Evolutionary conservation across 176 grass and related monocot species (phyloP).

Genomic region (Triticum monococcum): DNA sequence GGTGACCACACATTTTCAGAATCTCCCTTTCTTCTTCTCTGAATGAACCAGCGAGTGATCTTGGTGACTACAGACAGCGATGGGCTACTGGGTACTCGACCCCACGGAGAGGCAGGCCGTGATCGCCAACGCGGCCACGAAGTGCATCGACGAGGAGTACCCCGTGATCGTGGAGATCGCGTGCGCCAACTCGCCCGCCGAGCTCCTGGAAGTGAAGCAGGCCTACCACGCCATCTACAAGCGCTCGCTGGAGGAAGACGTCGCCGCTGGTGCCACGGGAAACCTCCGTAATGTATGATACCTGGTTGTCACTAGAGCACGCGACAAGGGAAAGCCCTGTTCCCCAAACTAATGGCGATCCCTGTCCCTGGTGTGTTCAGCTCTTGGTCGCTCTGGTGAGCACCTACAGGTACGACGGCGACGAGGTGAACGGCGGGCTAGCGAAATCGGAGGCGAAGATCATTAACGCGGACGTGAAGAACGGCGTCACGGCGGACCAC

Average conservation of each 20-base stretch:
- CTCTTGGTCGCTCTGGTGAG: conserved; percentile 56
- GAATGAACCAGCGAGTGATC: not conserved
- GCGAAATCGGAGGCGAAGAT: conserved; percentile 63
- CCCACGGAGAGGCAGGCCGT: conserved; percentile 62
- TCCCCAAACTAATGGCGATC: not conserved
- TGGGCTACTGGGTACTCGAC: conserved; percentile 72
- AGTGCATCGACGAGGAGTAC: conserved; percentile 48
- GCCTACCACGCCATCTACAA: conserved; percentile 67
- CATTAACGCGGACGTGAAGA: conserved; percentile 37
- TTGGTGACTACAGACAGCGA: conserved; percentile 48
- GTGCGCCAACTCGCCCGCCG: conserved; percentile 48
- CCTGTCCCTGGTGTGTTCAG: conserved; percentile 24
- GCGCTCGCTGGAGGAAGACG: conserved; percentile 80
- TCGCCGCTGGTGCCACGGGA: conserved; percentile 52
- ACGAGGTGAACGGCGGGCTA: conserved; percentile 46
- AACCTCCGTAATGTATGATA: conserved; percentile 45
- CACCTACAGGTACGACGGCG: conserved; percentile 71
- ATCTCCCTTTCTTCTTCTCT: not conserved
- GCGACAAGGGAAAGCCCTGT: not conserved
- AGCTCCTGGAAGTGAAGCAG: conserved; percentile 65
- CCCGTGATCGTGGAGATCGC: conserved; percentile 65
- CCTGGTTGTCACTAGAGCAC: not conserved
- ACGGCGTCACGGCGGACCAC: conserved; percentile 32
- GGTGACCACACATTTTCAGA: conserved; percentile 20
- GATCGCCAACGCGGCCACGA: conserved; percentile 58